phyloP scores from a whole-genome alignment of 2,329 filamentous ascomycete species.

The Aaosphaeria arxii region DNA sequence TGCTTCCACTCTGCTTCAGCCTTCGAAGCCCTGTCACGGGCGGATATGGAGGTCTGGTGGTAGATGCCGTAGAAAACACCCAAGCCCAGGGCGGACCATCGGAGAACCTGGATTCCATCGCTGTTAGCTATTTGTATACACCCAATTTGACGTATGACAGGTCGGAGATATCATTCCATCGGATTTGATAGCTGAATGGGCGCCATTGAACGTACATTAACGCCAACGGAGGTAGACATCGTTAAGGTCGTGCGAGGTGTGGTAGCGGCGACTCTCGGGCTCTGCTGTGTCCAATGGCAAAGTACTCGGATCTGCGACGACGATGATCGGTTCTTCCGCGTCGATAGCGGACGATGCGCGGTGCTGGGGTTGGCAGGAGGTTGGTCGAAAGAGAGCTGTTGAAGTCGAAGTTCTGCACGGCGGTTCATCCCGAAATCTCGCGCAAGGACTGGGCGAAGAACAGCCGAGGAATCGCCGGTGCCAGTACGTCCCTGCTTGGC shows the following conservation, averaged over 20 bases:
- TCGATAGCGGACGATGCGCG: constrained; percentile 12
- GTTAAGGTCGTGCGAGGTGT: constrained; percentile 21
- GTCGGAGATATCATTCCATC: no score
- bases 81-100: constrained; percentile 89
- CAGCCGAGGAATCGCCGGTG: neutral
- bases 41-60: constrained; percentile 80
- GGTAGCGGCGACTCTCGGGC: constrained; percentile 13
- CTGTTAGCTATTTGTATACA: neutral
- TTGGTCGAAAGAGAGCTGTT: constrained; percentile 16
- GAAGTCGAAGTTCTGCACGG: constrained; percentile 25
- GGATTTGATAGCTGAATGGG: neutral
- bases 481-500: constrained; percentile 1
- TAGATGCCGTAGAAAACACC: constrained; percentile 95
- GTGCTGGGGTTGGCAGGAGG: constrained; percentile 13
- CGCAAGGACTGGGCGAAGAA: constrained; percentile 2
- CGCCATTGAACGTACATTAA: constrained; percentile 47
- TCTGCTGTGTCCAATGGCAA: constrained; percentile 30
- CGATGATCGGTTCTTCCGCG: constrained; percentile 2
- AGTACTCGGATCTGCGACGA: constrained; percentile 14
- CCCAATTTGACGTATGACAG: no score
- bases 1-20: constrained; percentile 81
- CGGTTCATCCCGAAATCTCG: constrained; percentile 20
- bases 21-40: constrained; percentile 66
- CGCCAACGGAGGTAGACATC: constrained; percentile 48
- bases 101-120: constrained; percentile 69